Conservation (phyloP, 2,329 filamentous ascomycete genomes). For the Aureobasidium namibiae region DNA sequence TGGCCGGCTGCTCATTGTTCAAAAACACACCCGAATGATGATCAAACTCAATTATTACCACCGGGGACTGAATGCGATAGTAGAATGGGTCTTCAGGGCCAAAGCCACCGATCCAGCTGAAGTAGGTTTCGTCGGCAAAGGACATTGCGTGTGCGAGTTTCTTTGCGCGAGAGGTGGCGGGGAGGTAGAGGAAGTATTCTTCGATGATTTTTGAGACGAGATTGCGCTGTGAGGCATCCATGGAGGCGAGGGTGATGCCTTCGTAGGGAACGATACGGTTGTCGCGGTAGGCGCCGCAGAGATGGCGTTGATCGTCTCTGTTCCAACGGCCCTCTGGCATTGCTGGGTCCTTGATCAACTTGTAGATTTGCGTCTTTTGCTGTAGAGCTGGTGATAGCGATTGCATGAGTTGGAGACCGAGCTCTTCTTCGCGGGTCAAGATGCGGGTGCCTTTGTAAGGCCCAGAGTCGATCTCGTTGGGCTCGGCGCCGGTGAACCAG, state of each 20-base stretch:
- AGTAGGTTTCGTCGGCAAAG: constrained; percentile 64
- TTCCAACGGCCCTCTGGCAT: constrained; percentile 70
- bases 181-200: constrained; percentile 63
- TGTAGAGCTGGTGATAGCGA: constrained; percentile 43
- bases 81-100: constrained; percentile 64
- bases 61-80: constrained; percentile 68
- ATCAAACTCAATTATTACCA: constrained; percentile 68
- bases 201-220: constrained; percentile 50
- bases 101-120: constrained; percentile 68
- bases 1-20: constrained; percentile 62
- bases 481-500: constrained; percentile 74
- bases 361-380: constrained; percentile 48
- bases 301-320: constrained; percentile 68
- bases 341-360: constrained; percentile 51
- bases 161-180: constrained; percentile 44
- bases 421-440: constrained; percentile 53
- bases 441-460: constrained; percentile 57
- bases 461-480: constrained; percentile 62
- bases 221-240: constrained; percentile 42
- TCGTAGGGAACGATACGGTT: constrained; percentile 68
- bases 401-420: constrained; percentile 65
- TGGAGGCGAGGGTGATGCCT: constrained; percentile 49
- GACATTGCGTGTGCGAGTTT: constrained; percentile 47
- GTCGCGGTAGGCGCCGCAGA: constrained; percentile 71
- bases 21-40: constrained; percentile 74